Evolutionary conservation across 306 rosid genomes (phyloP).

Genomic region (Casuarina cunninghamiana): DNA sequence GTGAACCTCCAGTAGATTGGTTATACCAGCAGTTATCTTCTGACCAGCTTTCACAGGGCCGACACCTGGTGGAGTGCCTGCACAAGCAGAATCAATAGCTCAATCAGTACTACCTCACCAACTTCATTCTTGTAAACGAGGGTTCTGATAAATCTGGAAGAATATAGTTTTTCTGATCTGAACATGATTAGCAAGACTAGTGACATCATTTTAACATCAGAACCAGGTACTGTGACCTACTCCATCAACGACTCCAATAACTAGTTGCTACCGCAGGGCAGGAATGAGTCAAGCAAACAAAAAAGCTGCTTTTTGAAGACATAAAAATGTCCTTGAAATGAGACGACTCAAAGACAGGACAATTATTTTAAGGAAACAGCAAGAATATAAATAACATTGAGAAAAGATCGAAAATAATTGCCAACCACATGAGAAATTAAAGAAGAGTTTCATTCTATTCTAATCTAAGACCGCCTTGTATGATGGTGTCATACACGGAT

Average conservation of each 20-base stretch:
- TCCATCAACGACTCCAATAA: not conserved
- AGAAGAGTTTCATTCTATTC: not conserved
- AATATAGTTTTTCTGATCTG: not conserved
- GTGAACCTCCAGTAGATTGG: slow-evolving; percentile 65
- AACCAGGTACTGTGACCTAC: not conserved
- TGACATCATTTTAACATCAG: not conserved
- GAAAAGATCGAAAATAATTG: not conserved
- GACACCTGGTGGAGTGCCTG: slow-evolving; percentile 96
- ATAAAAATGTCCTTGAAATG: not conserved
- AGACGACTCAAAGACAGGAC: not conserved
- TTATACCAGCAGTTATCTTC: slow-evolving; percentile 83
- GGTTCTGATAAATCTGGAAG: not conserved
- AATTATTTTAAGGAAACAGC: not conserved
- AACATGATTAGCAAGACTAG: not conserved
- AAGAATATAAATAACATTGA: not conserved
- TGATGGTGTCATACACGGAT: not conserved
- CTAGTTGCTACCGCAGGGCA: not conserved
- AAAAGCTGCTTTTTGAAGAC: not conserved
- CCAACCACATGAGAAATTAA: not conserved
- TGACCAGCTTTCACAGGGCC: slow-evolving; percentile 93
- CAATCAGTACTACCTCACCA: not conserved
- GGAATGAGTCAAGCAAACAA: not conserved
- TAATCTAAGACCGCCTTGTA: not conserved
- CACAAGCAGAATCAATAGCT: slow-evolving; percentile 28
- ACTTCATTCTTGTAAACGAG: not conserved